Percentiles rank a stretch among this genome's conserved stretches.
Conservation (phyloP, 495 filamentous ascomycete genomes). For the Xylaria acuta region DNA sequence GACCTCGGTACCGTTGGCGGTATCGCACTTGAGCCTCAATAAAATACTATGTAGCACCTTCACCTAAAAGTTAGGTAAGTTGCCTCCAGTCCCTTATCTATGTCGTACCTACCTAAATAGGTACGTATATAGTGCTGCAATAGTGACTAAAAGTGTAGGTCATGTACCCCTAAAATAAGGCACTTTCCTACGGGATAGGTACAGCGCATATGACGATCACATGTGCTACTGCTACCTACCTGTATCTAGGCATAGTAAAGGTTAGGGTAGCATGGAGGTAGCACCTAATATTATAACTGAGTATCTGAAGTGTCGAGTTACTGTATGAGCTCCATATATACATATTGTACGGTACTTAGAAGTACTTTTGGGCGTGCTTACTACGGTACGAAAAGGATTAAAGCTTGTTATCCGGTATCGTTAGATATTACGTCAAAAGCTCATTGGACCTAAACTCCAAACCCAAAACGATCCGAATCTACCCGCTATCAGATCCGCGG, state of each 20-base stretch:
- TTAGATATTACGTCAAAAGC: slow-evolving; percentile 9
- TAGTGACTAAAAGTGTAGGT: not conserved
- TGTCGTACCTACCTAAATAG: too few relatives aligned
- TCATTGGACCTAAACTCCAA: not conserved
- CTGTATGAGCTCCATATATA: not conserved
- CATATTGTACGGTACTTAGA: not conserved
- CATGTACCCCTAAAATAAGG: not conserved
- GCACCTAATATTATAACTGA: not conserved
- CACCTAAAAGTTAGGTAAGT: slow-evolving; percentile 11
- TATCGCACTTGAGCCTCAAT: slow-evolving; percentile 16
- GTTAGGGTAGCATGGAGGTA: not conserved
- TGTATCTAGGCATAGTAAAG: not conserved
- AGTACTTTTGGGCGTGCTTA: not conserved
- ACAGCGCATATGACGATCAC: not conserved
- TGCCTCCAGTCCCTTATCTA: not conserved
- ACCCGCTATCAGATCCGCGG: slow-evolving; percentile 17
- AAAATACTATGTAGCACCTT: not conserved
- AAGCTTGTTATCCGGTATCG: not conserved
- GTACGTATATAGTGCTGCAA: not conserved
- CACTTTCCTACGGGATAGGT: not conserved
- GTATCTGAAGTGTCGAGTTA: not conserved
- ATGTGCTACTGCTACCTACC: not conserved
- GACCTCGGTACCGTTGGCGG: not conserved
- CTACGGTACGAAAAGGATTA: not conserved
- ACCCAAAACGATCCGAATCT: slow-evolving; percentile 15